A percentile compares a stretch with the other conserved stretches of the same genome.
Evolutionary conservation across 495 filamentous ascomycete genomes (phyloP).

Genomic region (Neurospora sublineolata): DNA sequence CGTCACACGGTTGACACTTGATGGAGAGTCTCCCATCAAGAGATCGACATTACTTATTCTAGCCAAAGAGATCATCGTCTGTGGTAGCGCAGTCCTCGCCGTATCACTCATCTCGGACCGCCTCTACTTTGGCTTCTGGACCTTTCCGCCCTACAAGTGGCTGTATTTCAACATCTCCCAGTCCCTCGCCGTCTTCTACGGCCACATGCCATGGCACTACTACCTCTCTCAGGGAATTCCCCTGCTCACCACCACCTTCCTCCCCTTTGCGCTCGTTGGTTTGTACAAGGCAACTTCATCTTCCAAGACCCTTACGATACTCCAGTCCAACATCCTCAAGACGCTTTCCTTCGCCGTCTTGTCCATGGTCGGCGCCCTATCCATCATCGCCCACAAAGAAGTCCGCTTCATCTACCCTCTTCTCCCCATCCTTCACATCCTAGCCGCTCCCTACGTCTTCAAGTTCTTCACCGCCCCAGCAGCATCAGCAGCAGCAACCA

Average conservation of each 20-base stretch:
- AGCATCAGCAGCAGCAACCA: constrained; percentile 10
- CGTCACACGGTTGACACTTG: constrained; percentile 29
- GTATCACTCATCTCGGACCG: constrained; percentile 61
- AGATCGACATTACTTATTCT: constrained; percentile 40
- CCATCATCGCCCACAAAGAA: constrained; percentile 88
- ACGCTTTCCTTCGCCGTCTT: constrained; percentile 52
- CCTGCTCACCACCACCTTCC: constrained; percentile 69
- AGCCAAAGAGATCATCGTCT: constrained; percentile 49
- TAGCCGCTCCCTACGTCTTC: constrained; percentile 56
- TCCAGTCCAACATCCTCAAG: constrained; percentile 33
- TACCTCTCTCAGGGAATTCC: constrained; percentile 85
- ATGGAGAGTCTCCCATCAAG: constrained; percentile 29
- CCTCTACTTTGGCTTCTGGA: constrained; percentile 76
- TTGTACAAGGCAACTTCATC: constrained; percentile 40
- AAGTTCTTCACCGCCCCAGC: constrained; percentile 49
- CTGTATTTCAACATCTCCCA: constrained; percentile 87
- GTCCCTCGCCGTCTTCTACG: constrained; percentile 82
- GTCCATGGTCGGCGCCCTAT: constrained; percentile 52
- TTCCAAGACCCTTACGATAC: constrained; percentile 18
- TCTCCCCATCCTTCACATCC: constrained; percentile 70
- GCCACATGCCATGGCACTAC: constrained; percentile 84
- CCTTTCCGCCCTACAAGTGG: constrained; percentile 81
- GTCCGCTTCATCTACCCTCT: constrained; percentile 95
- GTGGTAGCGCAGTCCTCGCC: constrained; percentile 52
- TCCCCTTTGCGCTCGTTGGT: constrained; percentile 62